A percentile compares a stretch with the other conserved stretches of the same genome.
Evolutionary conservation across 1,139 yeast genomes (phyloP).

Genomic region (Suhomyces anneliseae): DNA sequence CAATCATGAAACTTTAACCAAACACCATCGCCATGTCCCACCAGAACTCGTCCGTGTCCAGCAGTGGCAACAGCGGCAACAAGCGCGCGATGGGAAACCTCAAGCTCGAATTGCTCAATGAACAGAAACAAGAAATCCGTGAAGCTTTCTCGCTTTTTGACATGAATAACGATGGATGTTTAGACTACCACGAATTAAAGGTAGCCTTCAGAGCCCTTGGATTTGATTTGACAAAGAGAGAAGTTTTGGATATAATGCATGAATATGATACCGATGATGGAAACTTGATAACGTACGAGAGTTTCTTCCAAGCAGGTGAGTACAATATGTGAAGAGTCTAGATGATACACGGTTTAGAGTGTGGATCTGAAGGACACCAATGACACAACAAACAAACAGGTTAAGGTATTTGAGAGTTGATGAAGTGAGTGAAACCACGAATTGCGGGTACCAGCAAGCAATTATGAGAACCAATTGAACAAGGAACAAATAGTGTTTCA

Average conservation of each 20-base stretch:
- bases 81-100: conserved; percentile 35
- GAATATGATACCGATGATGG: conserved; percentile 81
- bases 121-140: conserved; percentile 87
- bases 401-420: no score
- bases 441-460: no score
- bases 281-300: conserved; percentile 73
- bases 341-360: no score
- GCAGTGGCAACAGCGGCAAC: conserved; percentile 13
- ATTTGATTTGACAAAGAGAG: conserved; percentile 78
- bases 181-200: conserved; percentile 90
- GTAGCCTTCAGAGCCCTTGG: conserved; percentile 95
- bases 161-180: conserved; percentile 84
- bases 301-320: conserved; percentile 72
- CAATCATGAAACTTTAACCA: conserved; percentile 1
- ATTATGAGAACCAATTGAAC: no score
- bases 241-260: conserved; percentile 76
- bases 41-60: conserved; percentile 14
- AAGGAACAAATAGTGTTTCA: no score
- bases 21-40: conserved; percentile 14
- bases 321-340: conserved; percentile 12
- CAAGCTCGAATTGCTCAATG: conserved; percentile 73
- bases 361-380: background rate
- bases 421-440: no score
- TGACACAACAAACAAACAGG: background rate
- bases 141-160: conserved; percentile 94